These are phyloP conservation scores for Thecamonas trahens DNA, from an alignment of 78 protist species.

Conservation along the genomic window DNA sequence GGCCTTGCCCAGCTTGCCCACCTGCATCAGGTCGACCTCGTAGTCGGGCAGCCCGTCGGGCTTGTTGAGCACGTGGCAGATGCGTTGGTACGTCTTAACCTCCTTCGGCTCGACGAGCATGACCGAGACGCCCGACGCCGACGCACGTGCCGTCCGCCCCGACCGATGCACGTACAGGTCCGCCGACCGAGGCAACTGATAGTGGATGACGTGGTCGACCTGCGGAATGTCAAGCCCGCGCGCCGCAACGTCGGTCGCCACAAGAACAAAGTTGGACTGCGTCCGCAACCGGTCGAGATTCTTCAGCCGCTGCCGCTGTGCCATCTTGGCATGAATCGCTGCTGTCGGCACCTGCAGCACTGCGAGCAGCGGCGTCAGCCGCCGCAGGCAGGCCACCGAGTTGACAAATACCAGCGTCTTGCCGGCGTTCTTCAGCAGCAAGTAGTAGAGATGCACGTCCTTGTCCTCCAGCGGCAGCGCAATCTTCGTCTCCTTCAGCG, in stretches of 20 bases:
- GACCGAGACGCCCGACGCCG: slow-evolving; percentile 13
- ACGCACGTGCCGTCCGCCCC: slow-evolving; percentile 71
- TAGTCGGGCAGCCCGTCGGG: background rate
- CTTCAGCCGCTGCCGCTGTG: slow-evolving; percentile 64
- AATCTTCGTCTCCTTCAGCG: slow-evolving; percentile 10
- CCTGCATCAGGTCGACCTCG: background rate
- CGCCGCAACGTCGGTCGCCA: slow-evolving; percentile 95
- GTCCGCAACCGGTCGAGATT: slow-evolving; percentile 34
- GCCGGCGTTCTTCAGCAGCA: slow-evolving; percentile 18
- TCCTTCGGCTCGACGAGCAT: background rate
- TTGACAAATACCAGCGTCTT: slow-evolving; percentile 59
- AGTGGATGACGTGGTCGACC: slow-evolving; percentile 61
- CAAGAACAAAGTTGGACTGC: slow-evolving; percentile 25
- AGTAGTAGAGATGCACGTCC: slow-evolving; percentile 21
- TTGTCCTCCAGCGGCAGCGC: slow-evolving; percentile 11
- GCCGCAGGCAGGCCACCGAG: slow-evolving; percentile 26
- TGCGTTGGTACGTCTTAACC: background rate
- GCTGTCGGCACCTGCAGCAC: slow-evolving; percentile 8
- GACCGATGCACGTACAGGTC: slow-evolving; percentile 56
- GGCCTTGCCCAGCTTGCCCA: background rate
- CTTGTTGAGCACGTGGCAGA: background rate
- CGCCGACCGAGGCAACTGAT: slow-evolving; percentile 37
- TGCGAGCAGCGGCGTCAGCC: slow-evolving; percentile 19
- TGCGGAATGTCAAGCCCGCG: slow-evolving; percentile 81
- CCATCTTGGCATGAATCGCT: slow-evolving; percentile 52